Base-by-base conservation (phyloP, 768 basidiomycete genomes). In the Kwoniella mangroviensis region DNA sequence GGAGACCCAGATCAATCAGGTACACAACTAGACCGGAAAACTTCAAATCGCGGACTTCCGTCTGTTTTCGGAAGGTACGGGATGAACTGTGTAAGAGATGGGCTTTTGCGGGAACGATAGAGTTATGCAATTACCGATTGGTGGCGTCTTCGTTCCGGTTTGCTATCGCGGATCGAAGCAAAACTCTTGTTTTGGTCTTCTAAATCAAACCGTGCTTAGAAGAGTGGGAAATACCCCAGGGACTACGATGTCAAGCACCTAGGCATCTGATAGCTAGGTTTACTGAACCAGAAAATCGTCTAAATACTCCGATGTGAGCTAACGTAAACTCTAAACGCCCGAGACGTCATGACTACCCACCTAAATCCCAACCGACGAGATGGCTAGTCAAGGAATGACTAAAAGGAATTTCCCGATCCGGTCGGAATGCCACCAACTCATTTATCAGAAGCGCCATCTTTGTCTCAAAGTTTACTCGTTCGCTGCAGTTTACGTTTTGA, bases 341-440 rank as follows among this genome's bases (percentile, higher is more conserved):
- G 53, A 56, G 28, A 55, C 65, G 65, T 58, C 65, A 57, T 66
- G 65, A 65, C 56, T 60, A 56, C 55, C 65, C 26, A 43, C 58
- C 43, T 17, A 42, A 34, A 26, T 42, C 24, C 65, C 56, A 24
- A 57, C 56, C 21, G 65, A 66, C 58, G 56, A 66, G 65, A 66
- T 66, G 65, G 65, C 65, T 55, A 34, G 65, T 49, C 62, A 24
- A 57, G 19, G 65, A 24, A 42, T 21, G 43, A 56, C 26, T 28
- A 21, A 45, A 49, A 21, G 17, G 56, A 68, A 61, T 68, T 68
- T 68, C 67, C 67, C 60, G 60, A 62, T 68, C 67, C 67, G 67
- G 67, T 54, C 63, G 63, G 51, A 41, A 41, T 52, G 63, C 61
- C 51, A 53, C 42, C 59, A 63, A 43, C 51, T 43, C 60, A 67